A percentile compares a stretch with the other conserved stretches of the same genome.
phyloP scores from a whole-genome alignment of 768 basidiomycete species.

The Royoungia palumana region DNA sequence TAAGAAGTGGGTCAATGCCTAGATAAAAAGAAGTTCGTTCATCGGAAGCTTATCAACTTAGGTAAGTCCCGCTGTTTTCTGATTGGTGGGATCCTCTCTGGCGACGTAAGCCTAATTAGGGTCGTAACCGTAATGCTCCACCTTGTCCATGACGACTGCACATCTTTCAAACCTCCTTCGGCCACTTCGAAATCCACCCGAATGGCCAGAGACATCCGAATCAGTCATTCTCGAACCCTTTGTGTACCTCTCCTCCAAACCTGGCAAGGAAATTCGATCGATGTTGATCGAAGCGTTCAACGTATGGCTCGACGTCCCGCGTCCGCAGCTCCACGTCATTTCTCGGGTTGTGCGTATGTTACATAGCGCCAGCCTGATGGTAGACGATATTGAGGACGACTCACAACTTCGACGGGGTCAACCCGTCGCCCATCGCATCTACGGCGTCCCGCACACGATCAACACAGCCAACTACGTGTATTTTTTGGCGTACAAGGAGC shows the following conservation, averaged over 20 bases:
- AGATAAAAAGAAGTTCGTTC: too few relatives aligned
- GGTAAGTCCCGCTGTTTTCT: too few relatives aligned
- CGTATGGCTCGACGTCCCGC: conserved; percentile 80
- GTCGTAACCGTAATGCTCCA: not conserved
- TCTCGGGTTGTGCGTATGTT: conserved; percentile 87
- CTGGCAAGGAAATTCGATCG: conserved; percentile 90
- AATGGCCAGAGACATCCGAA: conserved; percentile 37
- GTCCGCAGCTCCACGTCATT: conserved; percentile 67
- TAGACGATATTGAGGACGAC: conserved; percentile 94
- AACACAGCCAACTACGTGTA: conserved; percentile 97
- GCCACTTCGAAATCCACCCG: conserved; percentile 16
- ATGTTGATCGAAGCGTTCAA: conserved; percentile 93
- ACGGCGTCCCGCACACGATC: conserved; percentile 86
- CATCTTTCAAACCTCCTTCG: conserved; percentile 17
- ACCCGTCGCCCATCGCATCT: conserved; percentile 93
- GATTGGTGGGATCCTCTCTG: too few relatives aligned
- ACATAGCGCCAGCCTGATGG: conserved; percentile 91
- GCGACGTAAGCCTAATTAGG: too few relatives aligned
- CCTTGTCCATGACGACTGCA: conserved; percentile 9
- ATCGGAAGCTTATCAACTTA: too few relatives aligned
- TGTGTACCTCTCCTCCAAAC: conserved; percentile 75
- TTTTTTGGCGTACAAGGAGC: conserved; percentile 87
- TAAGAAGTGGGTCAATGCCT: too few relatives aligned
- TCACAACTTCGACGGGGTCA: conserved; percentile 82
- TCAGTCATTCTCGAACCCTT: conserved; percentile 75